A percentile compares a stretch with the other conserved stretches of the same genome.
These are phyloP conservation scores for Oenanthe javanica DNA, from an alignment of 140 eudicot genomes.

Conservation along the genomic window DNA sequence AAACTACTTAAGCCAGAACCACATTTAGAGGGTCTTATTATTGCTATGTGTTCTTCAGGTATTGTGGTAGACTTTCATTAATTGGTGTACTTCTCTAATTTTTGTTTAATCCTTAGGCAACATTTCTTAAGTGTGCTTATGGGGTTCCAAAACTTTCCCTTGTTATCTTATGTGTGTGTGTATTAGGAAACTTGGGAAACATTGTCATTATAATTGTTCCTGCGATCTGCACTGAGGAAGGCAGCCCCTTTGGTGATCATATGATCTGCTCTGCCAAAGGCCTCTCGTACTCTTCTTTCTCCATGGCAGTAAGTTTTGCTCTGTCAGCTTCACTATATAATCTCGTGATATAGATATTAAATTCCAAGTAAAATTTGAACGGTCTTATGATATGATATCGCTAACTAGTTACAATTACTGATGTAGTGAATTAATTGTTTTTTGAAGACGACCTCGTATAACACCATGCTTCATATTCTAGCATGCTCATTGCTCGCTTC, in stretches of 20 bases:
- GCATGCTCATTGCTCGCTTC: background rate
- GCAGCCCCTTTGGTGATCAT: conserved; percentile 86
- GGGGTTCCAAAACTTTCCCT: background rate
- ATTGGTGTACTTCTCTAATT: background rate
- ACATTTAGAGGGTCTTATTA: conserved; percentile 55
- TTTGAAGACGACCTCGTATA: background rate
- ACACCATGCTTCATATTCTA: background rate
- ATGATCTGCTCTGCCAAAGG: conserved; percentile 43
- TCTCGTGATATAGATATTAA: background rate
- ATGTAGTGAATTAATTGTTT: background rate
- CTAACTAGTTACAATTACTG: background rate
- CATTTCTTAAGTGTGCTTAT: background rate
- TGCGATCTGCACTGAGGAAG: conserved; percentile 69
- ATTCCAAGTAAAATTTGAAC: background rate
- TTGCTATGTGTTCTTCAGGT: conserved; percentile 78
- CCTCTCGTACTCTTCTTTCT: conserved; percentile 86
- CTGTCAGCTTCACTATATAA: background rate
- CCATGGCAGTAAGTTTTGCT: conserved; percentile 73
- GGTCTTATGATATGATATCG: background rate
- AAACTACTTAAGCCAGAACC: conserved; percentile 63
- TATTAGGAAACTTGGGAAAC: conserved; percentile 84
- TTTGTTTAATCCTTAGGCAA: background rate
- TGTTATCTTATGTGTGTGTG: conserved; percentile 1
- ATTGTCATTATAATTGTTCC: conserved; percentile 73
- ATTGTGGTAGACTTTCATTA: background rate